Base-by-base conservation (phyloP, 306 rosid species). In the Styphnolobium japonicum region DNA sequence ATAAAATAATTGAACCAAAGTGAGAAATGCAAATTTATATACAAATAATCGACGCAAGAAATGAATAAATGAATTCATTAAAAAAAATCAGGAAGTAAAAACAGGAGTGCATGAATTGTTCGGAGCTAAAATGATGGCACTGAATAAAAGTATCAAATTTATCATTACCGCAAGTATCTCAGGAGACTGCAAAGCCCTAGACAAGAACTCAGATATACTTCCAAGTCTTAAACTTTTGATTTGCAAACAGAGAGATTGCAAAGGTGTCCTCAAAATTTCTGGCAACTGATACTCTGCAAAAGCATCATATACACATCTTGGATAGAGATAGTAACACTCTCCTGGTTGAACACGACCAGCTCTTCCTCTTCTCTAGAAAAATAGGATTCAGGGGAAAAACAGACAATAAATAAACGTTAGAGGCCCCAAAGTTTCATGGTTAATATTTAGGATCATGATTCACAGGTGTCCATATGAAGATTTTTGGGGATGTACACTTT, bases 261-360 rank as follows among this genome's bases (percentile, higher is more conserved):
- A 73, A 57, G 99, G 99, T 19, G 98, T 93, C 89, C 99, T 91
- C 86, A 96, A 86, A 81, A 96, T 93, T 89, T 96, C 98, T n/a
- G 97, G 96, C 83, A 93, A 78, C 57, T 93, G 99, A 88, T 91
- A 93, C 82, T 93, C 98, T 7, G 87, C 87, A 88, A 96, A 96
- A 42, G 93, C 88, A 27, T 90, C 88, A 85, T 86, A 89, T 39
- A 93, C 98, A 78, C 97, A 89, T 84, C 91, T 90, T 75, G 99
- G 99, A 86, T 90, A 96, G 85, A 96, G 92, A 84, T 87, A 94
- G 84, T 87, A 96, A 78, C 99, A 96, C 73, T 86, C 97, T 77
- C 97, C 98, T 10, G 97, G 97, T 82, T 90, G 98, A 85, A 91
- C 96, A 68, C 98, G 97, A 53, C 99, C 99, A 81, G 99, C 98